Evolutionary conservation across 2,329 filamentous ascomycete genomes (phyloP).

Genomic region (Myriosclerotinia duriaeana): DNA sequence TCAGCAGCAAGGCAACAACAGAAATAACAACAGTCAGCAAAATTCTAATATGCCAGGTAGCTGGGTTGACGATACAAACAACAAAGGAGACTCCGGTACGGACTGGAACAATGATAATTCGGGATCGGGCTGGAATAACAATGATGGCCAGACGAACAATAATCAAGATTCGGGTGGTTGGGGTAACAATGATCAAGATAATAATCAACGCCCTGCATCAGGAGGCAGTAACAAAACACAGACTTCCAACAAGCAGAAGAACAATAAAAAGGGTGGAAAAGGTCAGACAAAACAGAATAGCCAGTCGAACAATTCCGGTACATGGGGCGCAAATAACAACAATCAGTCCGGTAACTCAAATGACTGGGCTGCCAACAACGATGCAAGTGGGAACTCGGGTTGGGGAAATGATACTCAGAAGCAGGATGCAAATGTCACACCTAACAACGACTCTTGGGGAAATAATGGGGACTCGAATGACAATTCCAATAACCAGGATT

Average conservation of each 20-base stretch:
- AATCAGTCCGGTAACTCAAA: constrained; percentile 1
- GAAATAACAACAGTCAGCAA: constrained; percentile 13
- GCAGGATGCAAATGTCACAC: neutral
- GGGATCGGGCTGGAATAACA: neutral
- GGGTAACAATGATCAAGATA: constrained; percentile 25
- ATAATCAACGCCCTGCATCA: constrained; percentile 23
- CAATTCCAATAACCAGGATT: neutral
- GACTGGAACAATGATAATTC: constrained; percentile 3
- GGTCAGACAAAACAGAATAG: constrained; percentile 12
- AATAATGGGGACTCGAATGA: constrained; percentile 11
- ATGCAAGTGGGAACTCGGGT: constrained; percentile 12
- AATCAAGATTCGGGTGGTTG: constrained; percentile 10
- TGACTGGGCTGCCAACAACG: constrained; percentile 26
- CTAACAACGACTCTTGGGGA: constrained; percentile 9
- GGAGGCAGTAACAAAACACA: constrained; percentile 21
- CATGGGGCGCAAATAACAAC: constrained; percentile 22
- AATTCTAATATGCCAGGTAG: constrained; percentile 24
- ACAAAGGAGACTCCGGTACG: constrained; percentile 9
- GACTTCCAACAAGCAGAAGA: constrained; percentile 6
- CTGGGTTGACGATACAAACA: constrained; percentile 25
- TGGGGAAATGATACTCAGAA: constrained; percentile 1
- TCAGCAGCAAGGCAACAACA: constrained; percentile 5
- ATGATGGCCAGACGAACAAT: neutral
- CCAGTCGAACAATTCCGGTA: constrained; percentile 22
- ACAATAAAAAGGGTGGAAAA: constrained; percentile 11